Base-by-base conservation (phyloP, 345 rosid genomes). In the Eutrema yunnanense region DNA sequence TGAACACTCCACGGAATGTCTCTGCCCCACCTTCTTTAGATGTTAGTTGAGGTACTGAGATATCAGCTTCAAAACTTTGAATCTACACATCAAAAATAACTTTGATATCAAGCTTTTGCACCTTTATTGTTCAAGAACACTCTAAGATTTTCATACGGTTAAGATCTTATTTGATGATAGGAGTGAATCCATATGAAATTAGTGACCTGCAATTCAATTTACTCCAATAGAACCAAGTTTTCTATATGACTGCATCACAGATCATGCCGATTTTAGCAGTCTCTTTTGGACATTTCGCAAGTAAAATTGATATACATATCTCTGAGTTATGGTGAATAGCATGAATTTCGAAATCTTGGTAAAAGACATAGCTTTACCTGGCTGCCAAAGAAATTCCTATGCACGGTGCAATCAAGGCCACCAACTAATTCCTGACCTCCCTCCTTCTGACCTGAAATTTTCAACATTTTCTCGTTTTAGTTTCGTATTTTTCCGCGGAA, bases 61-160 rank as follows among this genome's bases (percentile, higher is more conserved):
- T 81, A 67, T 92, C 96, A 27, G 96, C 92, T 83, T 92, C 99
- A 77, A 95, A 92, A 81, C 97, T 95, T 80, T 95, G 99, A 79
- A 92, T 79, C 97, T 92, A 79, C 73, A 63, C 5, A 79, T 30
- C 5, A 7, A 19, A 34, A 40, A 60, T 0, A 9, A 46, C 9
- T 11, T 11, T 14, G 8, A 62, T 27, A 44, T 43, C 33, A 27
- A 30, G 16, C 27, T 26, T 14, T 46, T 9, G 1, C 29, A 30
- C 40, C 51, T 43, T 29, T 14, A 46, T 30, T 44, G 14, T 46
- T 32, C 6, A 37, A 49, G 47, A 48, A 74, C 49, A 34, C 11
- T 34, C 14, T 6, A 44, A 51, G 38, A 22, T 51, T 42, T 14
- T 73, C 22, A 38, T 3, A 56, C 36, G 37, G 14, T 11, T 44